Evolutionary conservation across 345 rosid genomes (phyloP).

Genomic region (Hevea brasiliensis): DNA sequence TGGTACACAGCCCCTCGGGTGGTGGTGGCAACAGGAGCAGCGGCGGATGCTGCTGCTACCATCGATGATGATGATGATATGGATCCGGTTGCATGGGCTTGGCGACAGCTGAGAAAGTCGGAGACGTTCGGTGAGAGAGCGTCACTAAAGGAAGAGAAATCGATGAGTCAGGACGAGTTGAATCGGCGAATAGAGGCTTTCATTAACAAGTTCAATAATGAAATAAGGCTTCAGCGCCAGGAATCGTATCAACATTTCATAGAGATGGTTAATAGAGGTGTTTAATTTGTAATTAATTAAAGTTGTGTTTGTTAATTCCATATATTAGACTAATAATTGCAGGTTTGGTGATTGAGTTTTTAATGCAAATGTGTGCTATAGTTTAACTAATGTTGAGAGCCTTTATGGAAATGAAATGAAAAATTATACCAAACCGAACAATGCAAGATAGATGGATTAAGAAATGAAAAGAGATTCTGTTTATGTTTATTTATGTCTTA

Average conservation of each 20-base stretch:
- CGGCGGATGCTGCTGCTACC: neutral
- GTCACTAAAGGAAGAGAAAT: constrained; percentile 31
- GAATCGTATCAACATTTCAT: constrained; percentile 38
- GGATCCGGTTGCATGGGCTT: constrained; percentile 22
- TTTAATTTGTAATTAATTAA: neutral
- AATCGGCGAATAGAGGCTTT: constrained; percentile 46
- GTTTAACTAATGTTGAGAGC: too few species aligned
- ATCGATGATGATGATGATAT: neutral
- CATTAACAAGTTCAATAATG: constrained; percentile 41
- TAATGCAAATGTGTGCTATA: too few species aligned
- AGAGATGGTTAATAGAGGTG: constrained; percentile 24
- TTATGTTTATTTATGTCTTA: too few species aligned
- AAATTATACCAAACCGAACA: too few species aligned
- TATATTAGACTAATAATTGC: too few species aligned
- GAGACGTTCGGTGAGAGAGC: constrained; percentile 39
- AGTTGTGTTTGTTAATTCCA: too few species aligned
- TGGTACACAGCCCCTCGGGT: constrained; percentile 36
- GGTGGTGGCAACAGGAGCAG: neutral
- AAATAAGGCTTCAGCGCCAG: constrained; percentile 46
- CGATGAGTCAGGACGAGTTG: constrained; percentile 47
- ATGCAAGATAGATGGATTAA: too few species aligned
- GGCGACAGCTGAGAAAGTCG: constrained; percentile 35
- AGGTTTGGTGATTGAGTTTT: too few species aligned
- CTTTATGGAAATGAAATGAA: too few species aligned
- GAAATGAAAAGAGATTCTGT: too few species aligned